phyloP scores from a whole-genome alignment of 495 filamentous ascomycete genomes.

The Geoglossum glabrum region DNA sequence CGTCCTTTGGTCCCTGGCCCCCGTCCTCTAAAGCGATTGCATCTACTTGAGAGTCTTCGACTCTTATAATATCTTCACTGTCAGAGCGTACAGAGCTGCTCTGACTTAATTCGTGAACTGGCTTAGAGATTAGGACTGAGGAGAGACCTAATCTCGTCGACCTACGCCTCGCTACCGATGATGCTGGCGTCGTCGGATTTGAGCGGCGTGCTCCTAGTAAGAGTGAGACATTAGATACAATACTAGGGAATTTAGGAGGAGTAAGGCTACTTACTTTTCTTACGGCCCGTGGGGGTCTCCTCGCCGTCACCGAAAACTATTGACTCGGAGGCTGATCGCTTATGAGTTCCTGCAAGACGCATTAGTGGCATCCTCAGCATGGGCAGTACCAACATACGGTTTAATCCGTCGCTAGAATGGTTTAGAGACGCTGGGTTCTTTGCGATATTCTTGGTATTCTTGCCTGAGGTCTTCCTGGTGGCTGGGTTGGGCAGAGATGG shows the following conservation, averaged over 20 bases:
- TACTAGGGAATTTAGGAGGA: neutral
- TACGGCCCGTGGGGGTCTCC: neutral
- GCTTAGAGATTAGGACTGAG: neutral
- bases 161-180: neutral
- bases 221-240: neutral
- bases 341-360: neutral
- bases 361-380: neutral
- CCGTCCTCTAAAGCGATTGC: neutral
- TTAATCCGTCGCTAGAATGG: neutral
- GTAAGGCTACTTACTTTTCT: neutral
- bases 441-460: neutral
- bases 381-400: neutral
- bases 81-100: neutral
- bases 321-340: neutral
- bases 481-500: neutral
- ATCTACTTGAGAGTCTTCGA: neutral
- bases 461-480: neutral
- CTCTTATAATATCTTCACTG: neutral
- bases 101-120: neutral
- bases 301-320: neutral
- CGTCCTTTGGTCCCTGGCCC: neutral
- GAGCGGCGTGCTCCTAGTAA: neutral
- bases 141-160: neutral
- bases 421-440: neutral
- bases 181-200: neutral